Conservation (phyloP, 177 flowering plant species). For the Telopea speciosissima region DNA sequence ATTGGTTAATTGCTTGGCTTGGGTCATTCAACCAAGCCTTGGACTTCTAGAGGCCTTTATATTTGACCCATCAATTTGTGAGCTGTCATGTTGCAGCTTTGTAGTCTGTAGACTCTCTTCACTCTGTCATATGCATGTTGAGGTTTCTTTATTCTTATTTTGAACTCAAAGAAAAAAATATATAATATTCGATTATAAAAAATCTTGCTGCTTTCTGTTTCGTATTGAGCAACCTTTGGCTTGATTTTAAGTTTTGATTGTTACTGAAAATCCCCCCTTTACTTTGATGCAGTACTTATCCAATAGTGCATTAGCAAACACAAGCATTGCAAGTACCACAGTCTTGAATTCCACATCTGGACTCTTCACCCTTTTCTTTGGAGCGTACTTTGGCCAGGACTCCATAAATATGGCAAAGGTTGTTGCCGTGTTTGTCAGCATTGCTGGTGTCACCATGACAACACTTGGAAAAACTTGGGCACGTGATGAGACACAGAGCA, state of each 20-base stretch:
- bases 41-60: neutral
- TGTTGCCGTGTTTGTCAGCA: constrained; percentile 54
- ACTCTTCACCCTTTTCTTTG: constrained; percentile 59
- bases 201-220: neutral
- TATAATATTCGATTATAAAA: no score
- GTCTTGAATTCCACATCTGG: constrained; percentile 59
- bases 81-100: neutral
- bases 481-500: constrained; percentile 28
- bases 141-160: neutral
- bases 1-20: neutral
- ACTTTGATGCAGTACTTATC: constrained; percentile 47
- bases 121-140: neutral
- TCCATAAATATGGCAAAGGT: constrained; percentile 36
- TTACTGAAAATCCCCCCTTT: neutral
- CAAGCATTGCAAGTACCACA: constrained; percentile 69
- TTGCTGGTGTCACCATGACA: constrained; percentile 67
- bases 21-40: neutral
- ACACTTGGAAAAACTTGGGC: constrained; percentile 64
- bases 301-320: constrained; percentile 58
- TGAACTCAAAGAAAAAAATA: neutral
- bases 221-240: neutral
- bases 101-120: neutral
- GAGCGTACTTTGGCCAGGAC: constrained; percentile 58
- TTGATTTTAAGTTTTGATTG: neutral
- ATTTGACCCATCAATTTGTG: neutral